Evolutionary conservation across 208 protist species (phyloP), one percentile per base, ranked within the genome.

Genomic region (Leishmania amazonensis): DNA sequence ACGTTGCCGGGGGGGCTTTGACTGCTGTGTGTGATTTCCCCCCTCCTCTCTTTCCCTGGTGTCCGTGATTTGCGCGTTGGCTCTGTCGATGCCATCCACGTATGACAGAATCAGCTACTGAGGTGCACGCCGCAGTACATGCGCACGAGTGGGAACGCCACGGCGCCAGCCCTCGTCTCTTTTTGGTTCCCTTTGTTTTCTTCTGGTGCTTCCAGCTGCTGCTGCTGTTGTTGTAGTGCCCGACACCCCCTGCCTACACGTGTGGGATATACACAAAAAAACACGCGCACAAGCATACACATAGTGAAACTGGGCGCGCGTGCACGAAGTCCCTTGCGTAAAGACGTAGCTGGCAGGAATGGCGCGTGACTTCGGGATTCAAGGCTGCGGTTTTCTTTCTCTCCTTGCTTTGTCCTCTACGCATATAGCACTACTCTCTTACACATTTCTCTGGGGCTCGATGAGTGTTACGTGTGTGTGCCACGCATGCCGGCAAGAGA

Each of bases 181-280:
- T 80, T 62, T 58, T 62, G 38, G 68, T 72, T 71, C 42, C 58
- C 24, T 81, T 28, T 82, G 24, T 74, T 76, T 86, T 79, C 13
- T 71, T 71, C 17, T 47, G 24, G 60, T 81, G 62, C 35, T 60
- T 64, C 78, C 72, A 76, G 53, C 47, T 57, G 19, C 40, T 57
- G 3, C 40, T 71, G 19, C 45, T 57, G 4, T 28, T 70, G 38
- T 40, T 47, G 67, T 49, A 15, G 40, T 72, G 31, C 0, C 21
- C 21, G 38, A 17, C n/a, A 17, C 24, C 40, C 40, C 60, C 28
- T 19, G 60, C 24, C 31, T 67, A 4, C 60, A 24, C 60, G 31
- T 38, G 4, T 13, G 53, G 21, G 19, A n/a, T 62, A 31, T 67
- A 38, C 3, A 65, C 0, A 40, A 9, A 62, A 13, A 62, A n/a